Base-by-base conservation (phyloP, 306 rosid genomes). In the Geum urbanum region DNA sequence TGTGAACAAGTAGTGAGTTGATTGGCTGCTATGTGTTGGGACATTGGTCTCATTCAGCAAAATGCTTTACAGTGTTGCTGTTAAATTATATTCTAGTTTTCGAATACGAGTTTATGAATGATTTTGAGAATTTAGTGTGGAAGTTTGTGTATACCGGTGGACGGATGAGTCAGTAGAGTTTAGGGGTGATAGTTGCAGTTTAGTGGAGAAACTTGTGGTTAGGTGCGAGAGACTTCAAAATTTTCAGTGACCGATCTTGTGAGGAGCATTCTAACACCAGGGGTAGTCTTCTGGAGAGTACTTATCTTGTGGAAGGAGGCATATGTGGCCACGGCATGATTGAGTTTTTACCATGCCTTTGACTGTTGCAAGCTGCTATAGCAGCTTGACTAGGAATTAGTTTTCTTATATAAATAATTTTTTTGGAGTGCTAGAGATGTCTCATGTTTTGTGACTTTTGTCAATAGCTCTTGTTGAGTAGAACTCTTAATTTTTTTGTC, bases 151-250 rank as follows among this genome's bases (percentile, higher is more conserved):
- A 18, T 54, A 19, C 0, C 22, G 20, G 37, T 69, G 19, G 14
- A 69, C 10, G 10, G 63, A 20, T 43, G n/a, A 24, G 24, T 15
- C 61, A 18, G 61, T 13, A n/a, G n/a, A 59, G 11, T 43, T 7
- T n/a, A 73, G 24, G 35, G 63, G 65, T 35, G 48, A 61, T 46
- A 22, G 24, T 66, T 66, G 50, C 20, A 56, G 53, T 65, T 45
- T 0, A 44, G 13, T 1, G 20, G 48, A 24, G 71, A 53, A 44
- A 45, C 18, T 32, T 27, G 13, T 45, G 37, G 57, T 47, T 71
- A 15, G 54, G 27, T 41, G 11, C 35, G 7, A 15, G 5, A 41
- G 32, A 27, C 3, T 41, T 41, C 35, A 14, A 22, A 16, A 8
- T 47, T 47, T 64, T 41, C 48, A 51, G 35, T 14, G 15, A 15